Evolutionary conservation across 1,139 yeast species (phyloP), one percentile per base, ranked within the genome.

Genomic region (Groenewaldozyma auringiensis): DNA sequence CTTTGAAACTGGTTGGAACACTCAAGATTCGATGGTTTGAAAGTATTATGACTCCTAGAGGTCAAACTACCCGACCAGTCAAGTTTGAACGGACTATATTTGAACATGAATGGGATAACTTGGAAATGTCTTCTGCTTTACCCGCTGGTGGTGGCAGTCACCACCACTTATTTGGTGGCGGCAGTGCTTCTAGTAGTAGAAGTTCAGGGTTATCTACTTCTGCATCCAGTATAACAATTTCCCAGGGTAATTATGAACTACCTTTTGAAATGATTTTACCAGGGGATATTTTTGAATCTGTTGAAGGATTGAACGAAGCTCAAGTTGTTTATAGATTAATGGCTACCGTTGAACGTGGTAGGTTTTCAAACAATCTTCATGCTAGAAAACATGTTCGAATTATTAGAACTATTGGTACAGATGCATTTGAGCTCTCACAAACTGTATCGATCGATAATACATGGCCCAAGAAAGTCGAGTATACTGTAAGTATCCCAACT

Each of bases 381-480:
- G 73, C 88, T 21, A 81, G 78, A 55, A 85, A 81, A 54, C 89
- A 82, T 58, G 54, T 94, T 9, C 75, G 96, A 50, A 81, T 94
- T 13, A 78, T 92, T n/a, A 74, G 98, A 54, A 92, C 98, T 0
- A 67, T 89, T 48, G 81, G 95, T 0, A 77, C 95, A 1, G 97
- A 89, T 64, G 78, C 95, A 0, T 76, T 86, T 1, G 98, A 94
- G 59, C 70, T 89, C 39, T 75, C 94, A 0, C 97, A 92, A 65
- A 87, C 97, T 0, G 85, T 88, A 54, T 88, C 95, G 0, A 95
- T 92, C 20, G 96, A 88, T 60, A 92, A 92, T 62, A 82, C 92
- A 0, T 94, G 99, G 99, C 97, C 98, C 2, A 71, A 78, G 41
- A 92, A 92, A 63, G 86, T 92, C 41, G 97, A 94, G 58, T 92